Base-by-base conservation (phyloP, 805 yeast species). In the Priceomyces carsonii region DNA sequence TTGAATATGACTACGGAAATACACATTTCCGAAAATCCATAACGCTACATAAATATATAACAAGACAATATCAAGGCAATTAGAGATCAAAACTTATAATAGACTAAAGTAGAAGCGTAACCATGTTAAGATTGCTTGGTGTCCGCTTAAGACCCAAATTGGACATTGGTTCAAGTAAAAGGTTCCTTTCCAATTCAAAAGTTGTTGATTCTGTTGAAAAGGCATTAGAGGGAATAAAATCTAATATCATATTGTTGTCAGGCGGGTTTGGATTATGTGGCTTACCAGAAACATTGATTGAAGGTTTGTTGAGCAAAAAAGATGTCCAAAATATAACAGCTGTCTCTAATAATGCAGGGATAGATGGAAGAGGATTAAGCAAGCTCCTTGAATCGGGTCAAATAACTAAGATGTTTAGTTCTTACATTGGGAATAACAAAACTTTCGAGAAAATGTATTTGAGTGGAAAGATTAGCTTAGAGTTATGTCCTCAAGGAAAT, bases 221-320 rank as follows among this genome's bases (percentile, higher is more conserved):
- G 13, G 70, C 69, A 2, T 39, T 64, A 19, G 44, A 41, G 17
- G 64, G 51, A 5, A 48, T 66, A 10, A 21, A 38, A 8, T 44
- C 67, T 8, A 47, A 56, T 31, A 50, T 55, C 32, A 59, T 68
- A 3, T 42, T 71, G 5, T 49, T 71, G n/a, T 59, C 70, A 12
- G 78, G 78, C 12, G 78, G 78, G 2, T 72, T 72, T 48, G 78
- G 78, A 0, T 46, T 71, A 13, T 61, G 71, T 39, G 78, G 78
- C 5, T 59, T 70, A 4, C 75, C 78, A 2, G 73, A 68, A 29
- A 66, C 73, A 2, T 51, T 69, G 17, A 62, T 72, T 27, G 51
- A 57, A 27, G 76, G 62, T 15, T 47, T 72, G 16, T 36, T 57
- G 17, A 45, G 51, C 9, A 56, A 57, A 16, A 49, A 60, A 2